phyloP scores from a whole-genome alignment of 192 early-diverging fungal species.

The Dimargaris verticillata region DNA sequence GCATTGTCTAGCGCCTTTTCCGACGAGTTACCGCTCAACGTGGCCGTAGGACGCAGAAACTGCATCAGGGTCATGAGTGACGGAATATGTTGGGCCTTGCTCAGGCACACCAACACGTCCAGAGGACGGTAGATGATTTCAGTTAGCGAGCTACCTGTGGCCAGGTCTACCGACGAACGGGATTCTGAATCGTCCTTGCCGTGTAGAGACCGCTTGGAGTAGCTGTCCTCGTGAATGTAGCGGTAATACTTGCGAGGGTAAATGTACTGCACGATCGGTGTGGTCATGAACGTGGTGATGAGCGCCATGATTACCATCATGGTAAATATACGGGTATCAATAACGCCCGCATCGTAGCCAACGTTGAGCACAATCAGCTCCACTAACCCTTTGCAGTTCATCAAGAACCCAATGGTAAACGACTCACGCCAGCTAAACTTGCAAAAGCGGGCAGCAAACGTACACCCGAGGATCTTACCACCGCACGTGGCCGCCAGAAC shows the following conservation, averaged over 20 bases:
- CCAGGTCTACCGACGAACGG: not conserved
- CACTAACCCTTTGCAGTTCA: conserved; percentile 93
- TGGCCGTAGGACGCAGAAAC: conserved; percentile 28
- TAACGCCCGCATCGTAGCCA: conserved; percentile 67
- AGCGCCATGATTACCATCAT: conserved; percentile 72
- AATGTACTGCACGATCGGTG: conserved; percentile 51
- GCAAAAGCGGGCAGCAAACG: conserved; percentile 40
- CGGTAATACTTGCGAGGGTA: conserved; percentile 56
- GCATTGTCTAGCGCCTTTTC: not conserved
- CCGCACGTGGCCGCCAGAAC: conserved; percentile 58
- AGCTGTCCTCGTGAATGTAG: conserved; percentile 19
- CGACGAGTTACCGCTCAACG: not conserved
- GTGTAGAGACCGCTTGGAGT: no score
- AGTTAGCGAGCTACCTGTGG: not conserved
- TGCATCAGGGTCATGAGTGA: conserved; percentile 52
- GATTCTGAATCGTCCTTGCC: conserved; percentile 12
- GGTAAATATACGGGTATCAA: conserved; percentile 49
- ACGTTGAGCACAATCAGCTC: conserved; percentile 94
- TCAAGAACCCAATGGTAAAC: conserved; percentile 67
- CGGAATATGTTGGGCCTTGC: conserved; percentile 44
- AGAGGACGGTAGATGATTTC: conserved; percentile 17
- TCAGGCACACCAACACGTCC: conserved; percentile 40
- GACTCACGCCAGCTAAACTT: conserved; percentile 73
- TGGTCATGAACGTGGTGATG: conserved; percentile 77
- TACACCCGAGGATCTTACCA: conserved; percentile 79